Evolutionary conservation across 176 grass and related monocot genomes (phyloP), one percentile per base, ranked within the genome.

Genomic region (Oryza meridionalis): DNA sequence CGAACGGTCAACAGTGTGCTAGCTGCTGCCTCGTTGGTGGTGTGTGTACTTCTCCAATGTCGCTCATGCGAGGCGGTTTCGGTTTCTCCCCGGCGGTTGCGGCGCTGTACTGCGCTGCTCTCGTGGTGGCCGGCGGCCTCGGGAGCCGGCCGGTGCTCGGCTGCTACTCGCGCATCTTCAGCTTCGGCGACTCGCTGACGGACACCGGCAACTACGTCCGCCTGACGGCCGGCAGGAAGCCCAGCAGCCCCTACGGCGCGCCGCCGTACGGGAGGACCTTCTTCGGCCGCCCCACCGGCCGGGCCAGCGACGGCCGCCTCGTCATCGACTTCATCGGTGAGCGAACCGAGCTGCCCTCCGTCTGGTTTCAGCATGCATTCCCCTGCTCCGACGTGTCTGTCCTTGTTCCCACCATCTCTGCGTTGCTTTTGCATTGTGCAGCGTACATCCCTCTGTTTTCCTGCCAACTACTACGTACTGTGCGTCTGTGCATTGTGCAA

Each of bases 281-380:
- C 88, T 97, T 92, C 61, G 82, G 86, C 37, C 84, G 12, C 1
- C 81, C 92, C 59, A 91, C 90, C 50, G 92, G 94, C 70, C 94
- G 94, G 37, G 90, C 80, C 4, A 92, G 86, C 40, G 80, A 97
- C 66, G 94, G 94, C 14, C 94, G 94, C 31, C 78, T 97, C 71
- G 85, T 97, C 76, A 87, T 97, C 44, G 92, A 97, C 88, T 97
- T 97, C 84, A 88, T 97, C 62, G 90, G 94, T 97, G 65, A 81
- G 89, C 80, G 22, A 38, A 19, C 35, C 77, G 25, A 25, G 45
- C 74, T 64, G 42, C 4, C 11, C 67, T 42, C 27, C 16, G 66
- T 74, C 58, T 44, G 19, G 0, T 7, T 80, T 42, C 17, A 22
- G 42, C 73, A 21, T 43, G 38, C 38, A 40, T 63, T 15, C 6